Base-by-base conservation (phyloP, 306 rosid species). In the Vicia villosa region DNA sequence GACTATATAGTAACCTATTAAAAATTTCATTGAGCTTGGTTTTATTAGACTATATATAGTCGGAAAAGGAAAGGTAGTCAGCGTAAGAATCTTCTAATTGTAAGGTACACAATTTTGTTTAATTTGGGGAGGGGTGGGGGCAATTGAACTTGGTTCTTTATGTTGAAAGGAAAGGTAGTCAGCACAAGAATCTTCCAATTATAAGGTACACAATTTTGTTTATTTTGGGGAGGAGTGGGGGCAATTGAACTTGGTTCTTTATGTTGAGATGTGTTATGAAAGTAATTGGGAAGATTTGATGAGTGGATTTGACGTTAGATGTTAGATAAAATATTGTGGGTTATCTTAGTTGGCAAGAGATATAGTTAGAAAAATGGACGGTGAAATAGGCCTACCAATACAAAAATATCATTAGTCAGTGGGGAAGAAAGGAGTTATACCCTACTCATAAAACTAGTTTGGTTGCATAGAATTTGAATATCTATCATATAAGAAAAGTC, bases 121-220 rank as follows among this genome's bases (percentile, higher is more conserved):
- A n/a, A n/a, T n/a, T n/a, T n/a, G n/a, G n/a, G n/a, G n/a, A n/a
- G n/a, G n/a, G n/a, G n/a, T n/a, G n/a, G n/a, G n/a, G n/a, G n/a
- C n/a, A n/a, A n/a, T n/a, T n/a, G n/a, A n/a, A n/a, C n/a, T n/a
- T n/a, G n/a, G n/a, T n/a, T n/a, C n/a, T n/a, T n/a, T n/a, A n/a
- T n/a, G n/a, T n/a, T n/a, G n/a, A n/a, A n/a, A n/a, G n/a, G 97
- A 93, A 89, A 86, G 88, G 68, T 97, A 93, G 71, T 93, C 90
- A 79, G 13, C 82, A 80, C 98, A 86, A 74, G 94, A 93, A 74
- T 82, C 89, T 83, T 74, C 88, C 72, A 91, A 91, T 85, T 93
- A 75, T 78, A 86, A 90, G 97, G 98, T 93, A 82, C 36, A 1
- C 0, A 56, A 40, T 59, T 7, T 37, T 6, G 22, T 22, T 71